Conservation (phyloP, 78 protist species). For the Dictyostelium firmibasis region DNA sequence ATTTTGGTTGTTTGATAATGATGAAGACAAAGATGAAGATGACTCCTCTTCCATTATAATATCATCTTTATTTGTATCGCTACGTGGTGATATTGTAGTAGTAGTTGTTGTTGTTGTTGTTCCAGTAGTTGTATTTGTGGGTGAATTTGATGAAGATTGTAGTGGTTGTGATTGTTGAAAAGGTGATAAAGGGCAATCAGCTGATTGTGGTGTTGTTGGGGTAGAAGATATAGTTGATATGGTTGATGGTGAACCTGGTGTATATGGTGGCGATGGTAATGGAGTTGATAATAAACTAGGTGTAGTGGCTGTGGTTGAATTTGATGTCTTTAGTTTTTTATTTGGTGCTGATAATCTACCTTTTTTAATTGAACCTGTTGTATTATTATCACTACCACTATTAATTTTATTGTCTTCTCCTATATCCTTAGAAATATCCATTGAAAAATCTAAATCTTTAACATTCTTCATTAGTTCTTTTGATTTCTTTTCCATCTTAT, state of each 20-base stretch:
- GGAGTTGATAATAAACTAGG: background rate
- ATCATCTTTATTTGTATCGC: background rate
- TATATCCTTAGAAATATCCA: background rate
- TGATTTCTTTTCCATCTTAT: constrained; percentile 57
- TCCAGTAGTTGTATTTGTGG: background rate
- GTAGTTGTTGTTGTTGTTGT: background rate
- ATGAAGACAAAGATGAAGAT: background rate
- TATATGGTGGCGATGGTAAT: background rate
- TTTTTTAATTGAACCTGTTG: background rate
- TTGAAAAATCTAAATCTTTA: constrained; percentile 43
- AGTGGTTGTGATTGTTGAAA: background rate
- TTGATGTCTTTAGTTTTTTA: background rate
- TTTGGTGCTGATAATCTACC: background rate
- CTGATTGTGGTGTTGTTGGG: background rate
- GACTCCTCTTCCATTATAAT: background rate
- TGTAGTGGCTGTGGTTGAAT: background rate
- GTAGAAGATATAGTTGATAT: background rate
- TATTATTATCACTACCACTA: background rate
- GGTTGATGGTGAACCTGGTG: background rate
- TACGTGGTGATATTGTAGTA: no score
- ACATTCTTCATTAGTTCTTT: constrained; percentile 63
- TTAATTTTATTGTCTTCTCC: background rate
- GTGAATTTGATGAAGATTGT: background rate
- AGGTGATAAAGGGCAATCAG: constrained; percentile 1
- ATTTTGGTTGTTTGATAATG: background rate